Base-by-base conservation (phyloP, 345 rosid genomes). In the Salix udensis region DNA sequence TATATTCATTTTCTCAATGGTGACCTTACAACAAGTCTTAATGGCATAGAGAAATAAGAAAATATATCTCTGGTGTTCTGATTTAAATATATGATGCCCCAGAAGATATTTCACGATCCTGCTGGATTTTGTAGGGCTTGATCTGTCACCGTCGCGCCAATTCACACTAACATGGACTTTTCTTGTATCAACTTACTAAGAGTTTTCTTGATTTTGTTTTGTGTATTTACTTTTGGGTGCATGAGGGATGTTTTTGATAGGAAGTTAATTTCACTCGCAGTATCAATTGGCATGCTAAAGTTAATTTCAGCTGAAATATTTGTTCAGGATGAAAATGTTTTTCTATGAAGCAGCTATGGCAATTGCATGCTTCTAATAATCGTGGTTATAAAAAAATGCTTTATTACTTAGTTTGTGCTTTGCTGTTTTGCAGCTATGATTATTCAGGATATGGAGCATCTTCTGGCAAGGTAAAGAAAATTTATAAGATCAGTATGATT, bases 391-490 rank as follows among this genome's bases (percentile, higher is more conserved):
- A 11, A 30, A 14, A 10, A 34, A 19, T 75, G 12, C 7, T 73
- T 53, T 15, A 19, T 21, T 4, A 4, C 40, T 60, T 60, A 64
- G 7, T 26, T 53, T 65, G 5, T 68, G n/a, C 30, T 75, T 70
- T 60, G 19, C 52, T 75, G 18, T 70, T 65, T 74, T 76, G 76
- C 93, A 96, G 99, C 87, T 96, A 96, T 80, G 99, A 96, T 79
- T 96, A 96, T 89, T 93, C 99, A n/a, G 99, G 99, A 74, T 96
- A 96, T 80, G 99, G 99, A 81, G 98, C 87, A 74, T 96, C 99
- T 70, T 85, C 97, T 48, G 99, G 99, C 40, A 96, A 96, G 99
- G 99, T 93, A 87, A 79, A 55, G 67, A 40, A 40, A 76, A 66
- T 72, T 10, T 31, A 61, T 48, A 18, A 40, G 30, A 50, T 24